A percentile compares a stretch with the other conserved stretches of the same genome.
Evolutionary conservation across 306 rosid species (phyloP).

Genomic region (Alnus rubra): DNA sequence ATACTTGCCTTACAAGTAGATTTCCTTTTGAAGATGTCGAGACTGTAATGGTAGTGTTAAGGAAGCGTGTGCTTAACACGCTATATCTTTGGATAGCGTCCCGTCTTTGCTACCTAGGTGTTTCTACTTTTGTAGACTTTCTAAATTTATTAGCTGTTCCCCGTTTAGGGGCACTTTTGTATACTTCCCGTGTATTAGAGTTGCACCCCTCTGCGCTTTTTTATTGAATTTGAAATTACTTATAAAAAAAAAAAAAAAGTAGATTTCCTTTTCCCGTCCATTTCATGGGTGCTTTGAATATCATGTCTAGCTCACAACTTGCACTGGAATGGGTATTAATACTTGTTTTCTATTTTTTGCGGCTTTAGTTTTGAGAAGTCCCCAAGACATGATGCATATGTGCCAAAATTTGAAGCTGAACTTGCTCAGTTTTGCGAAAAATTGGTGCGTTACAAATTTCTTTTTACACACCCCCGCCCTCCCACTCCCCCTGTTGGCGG

Average conservation of each 20-base stretch:
- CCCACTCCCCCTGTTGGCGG: neutral
- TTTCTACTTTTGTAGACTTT: too few relatives aligned
- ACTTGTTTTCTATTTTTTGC: conserved; percentile 14
- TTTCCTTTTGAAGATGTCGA: too few relatives aligned
- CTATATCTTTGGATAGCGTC: too few relatives aligned
- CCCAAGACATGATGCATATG: conserved; percentile 80
- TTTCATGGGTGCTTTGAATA: neutral
- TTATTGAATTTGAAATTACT: too few relatives aligned
- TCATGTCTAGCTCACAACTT: neutral
- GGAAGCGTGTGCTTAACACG: too few relatives aligned
- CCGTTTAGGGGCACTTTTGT: too few relatives aligned
- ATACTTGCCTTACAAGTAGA: neutral
- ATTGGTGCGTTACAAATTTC: conserved; percentile 53
- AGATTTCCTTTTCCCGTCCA: neutral
- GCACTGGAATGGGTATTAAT: conserved; percentile 3
- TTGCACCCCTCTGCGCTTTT: too few relatives aligned
- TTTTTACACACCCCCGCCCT: neutral
- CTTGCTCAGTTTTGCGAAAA: conserved; percentile 95
- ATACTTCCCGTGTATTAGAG: too few relatives aligned
- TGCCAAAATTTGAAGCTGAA: conserved; percentile 91
- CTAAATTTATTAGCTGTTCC: too few relatives aligned
- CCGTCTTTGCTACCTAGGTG: too few relatives aligned
- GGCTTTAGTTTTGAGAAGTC: conserved; percentile 83
- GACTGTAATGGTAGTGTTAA: too few relatives aligned
- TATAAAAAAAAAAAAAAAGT: too few relatives aligned